Base-by-base conservation (phyloP, 2,329 filamentous ascomycete genomes). In the Colletotrichum zoysiae region DNA sequence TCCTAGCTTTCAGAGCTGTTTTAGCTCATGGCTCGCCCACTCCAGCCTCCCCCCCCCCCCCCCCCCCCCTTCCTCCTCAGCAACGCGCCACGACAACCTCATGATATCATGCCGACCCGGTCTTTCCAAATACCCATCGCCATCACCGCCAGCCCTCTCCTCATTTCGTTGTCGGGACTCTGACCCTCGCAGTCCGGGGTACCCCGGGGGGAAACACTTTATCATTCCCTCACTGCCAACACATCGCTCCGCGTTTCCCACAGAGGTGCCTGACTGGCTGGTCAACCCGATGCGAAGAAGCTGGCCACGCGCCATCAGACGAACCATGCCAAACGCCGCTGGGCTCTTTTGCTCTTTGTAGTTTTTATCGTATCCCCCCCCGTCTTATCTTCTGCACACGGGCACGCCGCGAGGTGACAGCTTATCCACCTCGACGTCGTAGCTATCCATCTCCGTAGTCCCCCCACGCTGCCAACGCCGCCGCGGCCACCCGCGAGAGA, bases 1-100 rank as follows among this genome's bases (percentile, higher is more conserved):
- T 42, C 65, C 65, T 65, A 71, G 69, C 69, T 71, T 42, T 12
- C 9, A 7, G 16, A 64, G 60, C 60, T 66, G 53, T 46, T 48
- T n/a, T 8, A 51, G 50, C 58, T 42, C 51, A 18, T 68, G 58
- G 38, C 38, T 57, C 65, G 51, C 23, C 65, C 65, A 40, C 30
- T 62, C 33, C 26, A 40, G 65, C 59, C 65, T 3, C 30, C 30
- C 3, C 30, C 30, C 4, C 3, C 30, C 4, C 65, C 30, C 30
- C 30, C 3, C 30, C 30, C 4, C 3, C 30, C 4, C 65, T 53
- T 69, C 69, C 44, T 64, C 59, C 55, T 55, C 23, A 55, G 59
- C 65, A 71, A 70, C 63, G 38, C 46, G 14, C 14, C 35, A 40
- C 38, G 26, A 40, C 46, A 33, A 55, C 46, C 51, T 56, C 65